Percentiles rank a stretch among this genome's conserved stretches.
Evolutionary conservation across 164 flowering plant species (phyloP).

Genomic region (Stephania yunnanensis): DNA sequence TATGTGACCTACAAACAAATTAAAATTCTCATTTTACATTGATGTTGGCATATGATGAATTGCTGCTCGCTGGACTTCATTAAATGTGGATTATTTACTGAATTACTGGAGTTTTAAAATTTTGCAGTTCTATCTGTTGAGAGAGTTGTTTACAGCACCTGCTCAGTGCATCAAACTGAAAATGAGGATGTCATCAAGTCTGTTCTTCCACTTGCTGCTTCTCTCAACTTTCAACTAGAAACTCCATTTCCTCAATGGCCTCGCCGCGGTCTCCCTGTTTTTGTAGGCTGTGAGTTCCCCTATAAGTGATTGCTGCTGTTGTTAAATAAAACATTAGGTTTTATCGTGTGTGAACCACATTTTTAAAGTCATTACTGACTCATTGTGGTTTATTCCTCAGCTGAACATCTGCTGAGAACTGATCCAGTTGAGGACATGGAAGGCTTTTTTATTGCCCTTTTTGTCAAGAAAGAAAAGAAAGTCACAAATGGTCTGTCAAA

Average conservation of each 20-base stretch:
- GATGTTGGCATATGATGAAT: neutral
- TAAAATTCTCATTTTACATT: neutral
- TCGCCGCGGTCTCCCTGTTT: conserved; percentile 85
- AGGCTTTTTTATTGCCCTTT: conserved; percentile 87
- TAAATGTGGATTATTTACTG: neutral
- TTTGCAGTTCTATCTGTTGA: conserved; percentile 34
- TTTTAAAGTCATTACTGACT: neutral
- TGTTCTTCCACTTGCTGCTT: conserved; percentile 62
- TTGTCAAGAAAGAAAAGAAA: conserved; percentile 29
- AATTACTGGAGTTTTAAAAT: neutral
- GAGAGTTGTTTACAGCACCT: conserved; percentile 58
- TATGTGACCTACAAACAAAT: neutral
- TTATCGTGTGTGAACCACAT: neutral
- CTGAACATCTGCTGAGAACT: conserved; percentile 56
- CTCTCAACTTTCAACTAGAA: conserved; percentile 59
- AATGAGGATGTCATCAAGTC: conserved; percentile 85
- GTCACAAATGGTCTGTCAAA: neutral
- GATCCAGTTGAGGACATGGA: conserved; percentile 69
- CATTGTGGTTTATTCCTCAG: conserved; percentile 29
- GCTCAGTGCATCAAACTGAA: conserved; percentile 82
- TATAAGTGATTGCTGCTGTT: neutral
- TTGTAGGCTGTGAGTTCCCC: conserved; percentile 68
- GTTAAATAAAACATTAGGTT: neutral
- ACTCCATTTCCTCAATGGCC: conserved; percentile 75
- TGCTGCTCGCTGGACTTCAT: neutral